These are phyloP conservation scores for Hamamelis virginiana DNA, from an alignment of 164 flowering plant species.

Conservation along the genomic window DNA sequence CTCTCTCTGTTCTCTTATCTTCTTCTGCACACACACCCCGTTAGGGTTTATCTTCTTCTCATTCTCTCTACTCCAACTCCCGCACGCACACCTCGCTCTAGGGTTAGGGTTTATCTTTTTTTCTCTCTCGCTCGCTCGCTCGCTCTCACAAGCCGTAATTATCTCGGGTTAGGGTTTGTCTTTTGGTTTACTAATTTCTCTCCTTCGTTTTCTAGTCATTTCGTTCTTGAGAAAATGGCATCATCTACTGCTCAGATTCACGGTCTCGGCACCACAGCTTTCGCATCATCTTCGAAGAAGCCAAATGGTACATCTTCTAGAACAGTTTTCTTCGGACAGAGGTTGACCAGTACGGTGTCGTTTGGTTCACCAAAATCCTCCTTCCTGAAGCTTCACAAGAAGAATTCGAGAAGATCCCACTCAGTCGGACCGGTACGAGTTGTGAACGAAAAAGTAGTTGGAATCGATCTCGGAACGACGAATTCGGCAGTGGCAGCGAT, in stretches of 20 bases:
- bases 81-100: too few relatives aligned
- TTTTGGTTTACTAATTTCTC: not conserved
- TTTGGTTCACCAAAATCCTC: slow-evolving; percentile 5
- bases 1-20: too few relatives aligned
- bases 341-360: slow-evolving; percentile 7
- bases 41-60: too few relatives aligned
- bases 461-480: slow-evolving; percentile 40
- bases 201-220: not conserved
- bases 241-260: slow-evolving; percentile 37
- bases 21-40: too few relatives aligned
- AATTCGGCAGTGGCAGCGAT: slow-evolving; percentile 42
- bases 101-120: too few relatives aligned
- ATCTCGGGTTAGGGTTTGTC: not conserved
- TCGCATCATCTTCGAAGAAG: slow-evolving; percentile 10
- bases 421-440: slow-evolving; percentile 19
- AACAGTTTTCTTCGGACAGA: slow-evolving; percentile 29
- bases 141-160: not conserved
- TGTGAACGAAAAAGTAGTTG: slow-evolving; percentile 36
- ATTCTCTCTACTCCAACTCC: too few relatives aligned
- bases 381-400: slow-evolving; percentile 15
- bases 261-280: slow-evolving; percentile 24
- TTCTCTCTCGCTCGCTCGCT: too few relatives aligned
- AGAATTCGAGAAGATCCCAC: not conserved
- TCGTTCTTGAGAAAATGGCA: slow-evolving; percentile 25
- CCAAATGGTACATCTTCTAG: not conserved